Percentiles rank a stretch among this genome's conserved stretches.
Evolutionary conservation across 2,329 filamentous ascomycete genomes (phyloP).

Genomic region (Pochonia chlamydosporia): DNA sequence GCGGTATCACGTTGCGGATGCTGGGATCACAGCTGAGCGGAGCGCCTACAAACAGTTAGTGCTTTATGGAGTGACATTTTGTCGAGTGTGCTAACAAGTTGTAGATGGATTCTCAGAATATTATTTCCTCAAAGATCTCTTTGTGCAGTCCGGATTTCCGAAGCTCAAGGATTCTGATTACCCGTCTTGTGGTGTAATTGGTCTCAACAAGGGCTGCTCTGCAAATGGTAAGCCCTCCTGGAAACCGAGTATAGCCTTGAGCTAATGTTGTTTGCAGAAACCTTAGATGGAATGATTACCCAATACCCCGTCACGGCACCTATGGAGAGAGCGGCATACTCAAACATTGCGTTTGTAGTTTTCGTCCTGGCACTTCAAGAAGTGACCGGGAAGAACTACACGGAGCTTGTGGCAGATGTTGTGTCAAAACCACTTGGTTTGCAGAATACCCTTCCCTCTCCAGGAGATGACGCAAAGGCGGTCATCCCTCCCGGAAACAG

Average conservation of each 20-base stretch:
- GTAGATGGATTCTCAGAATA: slow-evolving; percentile 30
- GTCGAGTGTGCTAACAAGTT: background rate
- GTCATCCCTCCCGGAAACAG: slow-evolving; percentile 27
- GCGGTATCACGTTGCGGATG: slow-evolving; percentile 29
- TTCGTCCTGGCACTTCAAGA: slow-evolving; percentile 28
- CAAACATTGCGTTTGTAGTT: slow-evolving; percentile 33
- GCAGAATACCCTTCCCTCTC: slow-evolving; percentile 17
- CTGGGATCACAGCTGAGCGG: slow-evolving; percentile 31
- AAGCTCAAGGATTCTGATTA: slow-evolving; percentile 26
- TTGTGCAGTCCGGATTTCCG: slow-evolving; percentile 30
- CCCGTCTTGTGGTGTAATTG: slow-evolving; percentile 28
- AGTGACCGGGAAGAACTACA: slow-evolving; percentile 22
- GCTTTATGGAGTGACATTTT: background rate
- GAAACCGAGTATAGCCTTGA: background rate
- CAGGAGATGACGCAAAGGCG: slow-evolving; percentile 21
- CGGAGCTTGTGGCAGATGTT: slow-evolving; percentile 16
- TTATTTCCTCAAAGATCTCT: slow-evolving; percentile 28
- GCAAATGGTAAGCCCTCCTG: slow-evolving; percentile 20
- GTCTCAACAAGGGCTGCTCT: slow-evolving; percentile 27
- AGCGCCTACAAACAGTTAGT: slow-evolving; percentile 29
- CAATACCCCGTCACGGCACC: slow-evolving; percentile 23
- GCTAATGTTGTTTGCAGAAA: slow-evolving; percentile 17
- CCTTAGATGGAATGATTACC: slow-evolving; percentile 23
- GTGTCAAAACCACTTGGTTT: slow-evolving; percentile 14
- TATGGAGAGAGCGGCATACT: slow-evolving; percentile 31